Evolutionary conservation across 441 rosid genomes (phyloP), one percentile per base, ranked within the genome.

Genomic region (Adansonia rubrostipa): DNA sequence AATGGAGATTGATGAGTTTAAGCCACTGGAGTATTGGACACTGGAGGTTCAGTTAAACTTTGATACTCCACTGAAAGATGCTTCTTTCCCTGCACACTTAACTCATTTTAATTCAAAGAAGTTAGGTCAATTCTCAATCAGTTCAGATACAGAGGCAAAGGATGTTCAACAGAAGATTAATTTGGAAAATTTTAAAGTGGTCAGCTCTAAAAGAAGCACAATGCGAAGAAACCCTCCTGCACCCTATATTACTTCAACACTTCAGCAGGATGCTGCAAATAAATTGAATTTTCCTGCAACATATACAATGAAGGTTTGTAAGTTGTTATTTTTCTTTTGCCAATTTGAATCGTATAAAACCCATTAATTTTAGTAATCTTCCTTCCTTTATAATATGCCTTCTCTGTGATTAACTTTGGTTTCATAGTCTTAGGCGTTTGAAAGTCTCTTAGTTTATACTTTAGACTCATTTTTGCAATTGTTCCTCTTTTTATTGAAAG

Each of bases 181-280:
- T 60, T 82, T 85, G 56, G 83, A 85, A 68, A 66, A 67, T 71
- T 87, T 93, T 86, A 82, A 82, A 81, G 97, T 96, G 80, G 82
- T 87, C 82, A 83, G 82, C 81, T 81, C 76, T 51, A 94, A 91
- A 85, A 92, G 79, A 82, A 89, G 80, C 80, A 85, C 84, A 71
- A 78, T 83, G 24, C 86, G 86, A 81, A 96, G 82, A 83, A 94
- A 93, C 68, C 92, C 98, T 64, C 99, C 99, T 20, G 85, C 96
- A 62, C 99, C 99, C n/a, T 96, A 89, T 80, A 96, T 93, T 84
- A 96, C 99, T 10, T 96, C 99, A 56, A 94, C 98, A 44, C 98
- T 96, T 84, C 99, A 96, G 89, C 98, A 96, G 83, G 99, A 96
- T 89, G 99, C 99, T 75, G 96, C 98, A 80, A 94, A 92, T 87